A percentile compares a stretch with the other conserved stretches of the same genome.
Evolutionary conservation across 1,284 basidiomycete species (phyloP).

Genomic region (Cutaneotrichosporon daszewskae): DNA sequence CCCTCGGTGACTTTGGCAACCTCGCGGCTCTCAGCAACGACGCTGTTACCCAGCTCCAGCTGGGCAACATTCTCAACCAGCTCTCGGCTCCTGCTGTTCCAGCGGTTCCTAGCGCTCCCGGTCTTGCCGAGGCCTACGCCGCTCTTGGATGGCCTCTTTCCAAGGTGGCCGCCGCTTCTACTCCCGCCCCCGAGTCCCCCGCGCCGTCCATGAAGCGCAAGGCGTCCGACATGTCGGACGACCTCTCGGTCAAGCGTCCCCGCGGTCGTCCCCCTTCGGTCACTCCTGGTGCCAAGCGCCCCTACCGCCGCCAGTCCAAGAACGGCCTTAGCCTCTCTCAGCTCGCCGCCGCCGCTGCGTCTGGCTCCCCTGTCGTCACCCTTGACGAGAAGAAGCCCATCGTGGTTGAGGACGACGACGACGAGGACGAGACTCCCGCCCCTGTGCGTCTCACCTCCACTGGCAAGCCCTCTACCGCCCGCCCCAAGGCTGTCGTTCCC

Average conservation of each 20-base stretch:
- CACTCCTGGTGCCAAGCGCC: conserved; percentile 17
- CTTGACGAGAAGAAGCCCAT: background rate
- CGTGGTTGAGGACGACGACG: conserved; percentile 6
- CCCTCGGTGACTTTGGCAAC: conserved; percentile 23
- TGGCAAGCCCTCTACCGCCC: conserved; percentile 36
- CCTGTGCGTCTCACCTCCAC: conserved; percentile 24
- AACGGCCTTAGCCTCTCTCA: conserved; percentile 17
- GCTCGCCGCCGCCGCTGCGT: conserved; percentile 19
- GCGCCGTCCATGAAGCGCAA: conserved; percentile 31
- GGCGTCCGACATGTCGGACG: conserved; percentile 21
- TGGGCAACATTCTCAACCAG: conserved; percentile 21
- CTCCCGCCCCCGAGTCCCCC: background rate
- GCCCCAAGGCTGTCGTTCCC: conserved; percentile 37
- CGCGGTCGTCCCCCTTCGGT: conserved; percentile 23
- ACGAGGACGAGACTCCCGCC: background rate
- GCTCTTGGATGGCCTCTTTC: conserved; percentile 20
- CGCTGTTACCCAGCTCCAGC: conserved; percentile 23
- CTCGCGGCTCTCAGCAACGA: conserved; percentile 23
- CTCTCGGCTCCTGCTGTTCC: conserved; percentile 6
- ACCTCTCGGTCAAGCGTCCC: conserved; percentile 22
- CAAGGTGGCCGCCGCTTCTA: conserved; percentile 1
- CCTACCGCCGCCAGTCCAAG: conserved; percentile 24
- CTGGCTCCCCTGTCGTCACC: conserved; percentile 12
- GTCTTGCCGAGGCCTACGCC: conserved; percentile 15
- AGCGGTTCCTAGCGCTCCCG: background rate